Evolutionary conservation across 176 grass and related monocot genomes (phyloP).

Genomic region (Triticum urartu): DNA sequence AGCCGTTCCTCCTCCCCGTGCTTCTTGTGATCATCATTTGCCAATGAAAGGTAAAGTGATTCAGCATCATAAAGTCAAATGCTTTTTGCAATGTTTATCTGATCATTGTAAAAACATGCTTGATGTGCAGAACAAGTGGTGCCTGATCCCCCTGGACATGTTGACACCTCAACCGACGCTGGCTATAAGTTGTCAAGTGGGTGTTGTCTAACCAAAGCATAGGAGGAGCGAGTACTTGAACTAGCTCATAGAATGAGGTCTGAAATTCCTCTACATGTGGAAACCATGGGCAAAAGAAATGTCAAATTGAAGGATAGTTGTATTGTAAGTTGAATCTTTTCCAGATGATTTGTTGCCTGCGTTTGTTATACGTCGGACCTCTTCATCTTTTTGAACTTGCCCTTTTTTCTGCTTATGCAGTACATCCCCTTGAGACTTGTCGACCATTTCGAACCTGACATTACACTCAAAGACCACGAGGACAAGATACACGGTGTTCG

Average conservation of each 20-base stretch:
- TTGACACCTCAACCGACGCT: too few relatives aligned
- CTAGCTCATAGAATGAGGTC: not conserved
- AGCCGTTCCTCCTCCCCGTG: too few relatives aligned
- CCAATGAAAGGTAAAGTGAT: too few relatives aligned
- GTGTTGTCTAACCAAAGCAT: too few relatives aligned
- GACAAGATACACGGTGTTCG: not conserved
- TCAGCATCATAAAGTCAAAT: too few relatives aligned
- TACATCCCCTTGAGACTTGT: not conserved
- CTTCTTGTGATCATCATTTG: too few relatives aligned
- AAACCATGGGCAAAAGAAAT: not conserved
- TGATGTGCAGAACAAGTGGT: too few relatives aligned
- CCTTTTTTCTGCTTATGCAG: not conserved
- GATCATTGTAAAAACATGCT: too few relatives aligned
- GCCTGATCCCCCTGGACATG: too few relatives aligned
- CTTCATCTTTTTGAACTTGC: not conserved
- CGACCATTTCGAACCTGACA: not conserved
- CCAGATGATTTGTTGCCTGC: not conserved
- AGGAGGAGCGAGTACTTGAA: not conserved
- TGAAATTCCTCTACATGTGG: not conserved
- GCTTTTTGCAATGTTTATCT: too few relatives aligned
- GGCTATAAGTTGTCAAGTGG: too few relatives aligned
- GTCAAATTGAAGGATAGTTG: not conserved
- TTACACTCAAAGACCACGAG: not conserved
- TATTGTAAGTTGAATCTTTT: not conserved
- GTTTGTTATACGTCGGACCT: not conserved